Conservation (phyloP, 2,329 filamentous ascomycete species). For the Nemania diffusa region DNA sequence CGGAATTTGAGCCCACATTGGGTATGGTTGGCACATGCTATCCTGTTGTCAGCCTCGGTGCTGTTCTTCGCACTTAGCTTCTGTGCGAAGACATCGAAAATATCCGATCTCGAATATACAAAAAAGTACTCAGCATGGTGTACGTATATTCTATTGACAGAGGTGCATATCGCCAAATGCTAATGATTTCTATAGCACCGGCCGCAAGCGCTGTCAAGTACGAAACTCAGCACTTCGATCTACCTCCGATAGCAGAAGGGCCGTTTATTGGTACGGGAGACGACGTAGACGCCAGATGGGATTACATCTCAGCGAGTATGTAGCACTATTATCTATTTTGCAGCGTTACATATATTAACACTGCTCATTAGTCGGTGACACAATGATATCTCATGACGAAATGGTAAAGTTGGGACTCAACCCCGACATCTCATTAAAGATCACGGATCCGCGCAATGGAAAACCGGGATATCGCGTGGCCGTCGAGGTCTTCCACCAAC, state of each 20-base stretch:
- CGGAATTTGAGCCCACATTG: constrained; percentile 48
- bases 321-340: constrained; percentile 3
- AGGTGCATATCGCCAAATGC: constrained; percentile 5
- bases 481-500: constrained; percentile 67
- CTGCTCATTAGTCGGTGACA: constrained; percentile 61
- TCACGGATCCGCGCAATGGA: constrained; percentile 64
- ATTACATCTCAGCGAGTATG: constrained; percentile 50
- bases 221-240: constrained; percentile 60
- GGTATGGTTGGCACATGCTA: constrained; percentile 54
- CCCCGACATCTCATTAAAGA: constrained; percentile 62
- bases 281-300: constrained; percentile 68
- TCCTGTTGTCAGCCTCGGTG: constrained; percentile 54
- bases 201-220: constrained; percentile 60
- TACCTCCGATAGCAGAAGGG: constrained; percentile 58
- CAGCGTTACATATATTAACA: not conserved
- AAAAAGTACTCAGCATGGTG: constrained; percentile 59
- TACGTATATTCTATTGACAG: constrained; percentile 46
- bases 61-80: constrained; percentile 55
- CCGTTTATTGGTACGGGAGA: constrained; percentile 66
- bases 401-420: constrained; percentile 64
- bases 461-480: constrained; percentile 68
- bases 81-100: constrained; percentile 51
- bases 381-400: constrained; percentile 66
- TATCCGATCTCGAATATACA: constrained; percentile 50
- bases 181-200: constrained; percentile 52